Evolutionary conservation across 108 stramenopile genomes (phyloP).

Genomic region (Stephanodiscus triporus): DNA sequence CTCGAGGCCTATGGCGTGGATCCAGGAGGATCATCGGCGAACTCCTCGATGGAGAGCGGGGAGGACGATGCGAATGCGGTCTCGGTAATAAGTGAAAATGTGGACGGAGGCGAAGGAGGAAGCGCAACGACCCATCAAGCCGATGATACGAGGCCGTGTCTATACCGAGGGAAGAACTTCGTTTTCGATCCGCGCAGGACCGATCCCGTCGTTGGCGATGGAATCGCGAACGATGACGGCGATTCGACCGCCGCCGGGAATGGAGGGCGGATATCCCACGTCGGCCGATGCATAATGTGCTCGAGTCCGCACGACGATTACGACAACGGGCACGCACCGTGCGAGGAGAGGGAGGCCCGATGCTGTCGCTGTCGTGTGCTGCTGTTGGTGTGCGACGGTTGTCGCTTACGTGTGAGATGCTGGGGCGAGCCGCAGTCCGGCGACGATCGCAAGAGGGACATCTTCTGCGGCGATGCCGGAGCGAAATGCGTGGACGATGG

Average conservation of each 20-base stretch:
- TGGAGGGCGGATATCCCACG: slow-evolving; percentile 13
- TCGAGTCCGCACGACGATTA: slow-evolving; percentile 77
- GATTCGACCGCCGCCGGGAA: neutral
- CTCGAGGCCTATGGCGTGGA: slow-evolving; percentile 48
- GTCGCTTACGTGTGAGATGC: slow-evolving; percentile 57
- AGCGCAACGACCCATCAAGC: neutral
- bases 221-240: slow-evolving; percentile 52
- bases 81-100: neutral
- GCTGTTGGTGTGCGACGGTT: slow-evolving; percentile 74
- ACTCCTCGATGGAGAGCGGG: neutral
- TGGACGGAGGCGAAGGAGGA: neutral
- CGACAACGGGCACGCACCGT: slow-evolving; percentile 84
- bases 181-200: slow-evolving; percentile 86
- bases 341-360: slow-evolving; percentile 74
- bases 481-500: slow-evolving; percentile 71
- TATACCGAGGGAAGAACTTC: slow-evolving; percentile 86
- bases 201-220: slow-evolving; percentile 49
- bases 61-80: neutral
- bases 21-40: neutral
- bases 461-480: slow-evolving; percentile 66
- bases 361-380: slow-evolving; percentile 86
- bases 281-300: slow-evolving; percentile 76
- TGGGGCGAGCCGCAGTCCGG: slow-evolving; percentile 52
- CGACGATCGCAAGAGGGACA: slow-evolving; percentile 21
- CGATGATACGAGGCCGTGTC: slow-evolving; percentile 20